A percentile compares a stretch with the other conserved stretches of the same genome.
phyloP scores from a whole-genome alignment of 2,329 filamentous ascomycete species.

The Neofusicoccum kwambonambiense region DNA sequence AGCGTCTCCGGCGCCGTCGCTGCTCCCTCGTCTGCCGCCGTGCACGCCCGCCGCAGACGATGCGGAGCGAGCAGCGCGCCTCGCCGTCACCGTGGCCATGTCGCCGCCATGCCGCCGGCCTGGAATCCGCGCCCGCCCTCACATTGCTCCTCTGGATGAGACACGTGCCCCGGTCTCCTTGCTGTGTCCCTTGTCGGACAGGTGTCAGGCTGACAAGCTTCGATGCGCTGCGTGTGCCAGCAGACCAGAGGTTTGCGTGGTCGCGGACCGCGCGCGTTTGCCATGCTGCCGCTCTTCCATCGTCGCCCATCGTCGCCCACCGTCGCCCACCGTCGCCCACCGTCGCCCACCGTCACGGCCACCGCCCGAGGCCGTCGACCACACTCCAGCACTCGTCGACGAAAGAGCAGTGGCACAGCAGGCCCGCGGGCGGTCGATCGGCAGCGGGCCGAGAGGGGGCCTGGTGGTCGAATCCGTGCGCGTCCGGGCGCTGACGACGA shows the following conservation, averaged over 20 bases:
- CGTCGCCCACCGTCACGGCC: background rate
- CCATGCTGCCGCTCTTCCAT: background rate
- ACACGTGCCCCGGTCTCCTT: background rate
- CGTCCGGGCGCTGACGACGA: slow-evolving; percentile 15
- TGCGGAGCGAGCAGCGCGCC: too few relatives aligned
- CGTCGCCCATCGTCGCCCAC: too few relatives aligned
- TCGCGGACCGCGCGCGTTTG: too few relatives aligned
- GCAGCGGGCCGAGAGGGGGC: background rate
- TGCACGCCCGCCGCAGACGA: too few relatives aligned
- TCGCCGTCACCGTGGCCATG: too few relatives aligned
- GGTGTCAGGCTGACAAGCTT: background rate
- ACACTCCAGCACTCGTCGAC: background rate
- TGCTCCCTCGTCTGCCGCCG: too few relatives aligned
- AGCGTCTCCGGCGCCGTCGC: too few relatives aligned
- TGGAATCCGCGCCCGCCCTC: background rate
- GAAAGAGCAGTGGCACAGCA: background rate
- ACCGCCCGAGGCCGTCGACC: background rate
- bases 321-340: background rate
- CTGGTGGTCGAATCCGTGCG: background rate
- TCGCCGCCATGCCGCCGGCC: too few relatives aligned
- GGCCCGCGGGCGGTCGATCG: background rate
- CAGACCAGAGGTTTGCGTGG: background rate
- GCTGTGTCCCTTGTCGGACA: background rate
- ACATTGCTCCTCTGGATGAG: background rate
- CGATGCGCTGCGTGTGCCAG: background rate